Evolutionary conservation across 352 stramenopile species (phyloP), one percentile per base, ranked within the genome.

Genomic region (Phytopythium cucurbitacearum): DNA sequence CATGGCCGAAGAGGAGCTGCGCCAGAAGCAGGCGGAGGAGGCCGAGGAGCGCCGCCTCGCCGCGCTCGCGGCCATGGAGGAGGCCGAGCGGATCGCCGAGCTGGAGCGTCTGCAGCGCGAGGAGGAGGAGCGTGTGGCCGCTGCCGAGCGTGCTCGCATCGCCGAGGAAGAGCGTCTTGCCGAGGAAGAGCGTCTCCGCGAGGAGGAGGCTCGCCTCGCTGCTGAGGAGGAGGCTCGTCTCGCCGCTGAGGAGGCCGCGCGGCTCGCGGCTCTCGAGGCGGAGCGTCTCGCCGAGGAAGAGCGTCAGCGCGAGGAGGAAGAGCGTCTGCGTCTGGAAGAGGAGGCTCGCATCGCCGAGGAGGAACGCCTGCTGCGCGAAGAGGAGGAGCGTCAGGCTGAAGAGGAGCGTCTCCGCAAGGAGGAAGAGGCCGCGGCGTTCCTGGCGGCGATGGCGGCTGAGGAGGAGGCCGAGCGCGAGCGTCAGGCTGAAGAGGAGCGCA

Each of bases 1-100:
- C n/a, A 45, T 54, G 0, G 80, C 72, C 0, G 78, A 91, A 57
- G 67, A 80, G 49, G 76, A 65, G 48, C 41, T 89, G 5, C 74
- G 76, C 16, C 63, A 70, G 59, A 72, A 78, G 28, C 64, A 82
- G 40, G 77, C 76, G 9, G 70, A 67, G 5, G 64, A 80, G 42
- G 71, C 68, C 16, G 69, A 78, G 43, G 69, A 77, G 51, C 67
- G 65, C 28, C 69, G 76, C 34, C 55, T 67, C 0, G 69, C 64
- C 34, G 67, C 56, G 8, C 38, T 67, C 3, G 73, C 69, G 8
- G 64, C 64, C 3, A 64, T 63, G 15, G 50, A 65, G 6, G 71
- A 77, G 40, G 64, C 69, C 0, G 65, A 65, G 32, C 65, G 59
- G 21, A 16, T 75, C 2, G 62, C 67, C 0, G 62, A 74, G 16